These are phyloP conservation scores for Mycena sp. DNA, from an alignment of 1,284 basidiomycete genomes.

Conservation along the genomic window DNA sequence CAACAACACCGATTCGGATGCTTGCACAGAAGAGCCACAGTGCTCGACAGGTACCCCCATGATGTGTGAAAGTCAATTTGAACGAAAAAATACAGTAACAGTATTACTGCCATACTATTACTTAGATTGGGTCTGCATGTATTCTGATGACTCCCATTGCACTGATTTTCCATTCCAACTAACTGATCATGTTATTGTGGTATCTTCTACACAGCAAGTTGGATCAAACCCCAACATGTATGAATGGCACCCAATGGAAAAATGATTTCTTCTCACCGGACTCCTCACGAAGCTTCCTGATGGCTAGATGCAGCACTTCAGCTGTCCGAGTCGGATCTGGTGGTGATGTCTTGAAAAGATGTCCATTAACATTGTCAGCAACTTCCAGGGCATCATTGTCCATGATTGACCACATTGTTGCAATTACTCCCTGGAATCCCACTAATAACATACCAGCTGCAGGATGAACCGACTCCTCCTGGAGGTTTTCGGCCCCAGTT, in stretches of 20 bases:
- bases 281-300: not conserved
- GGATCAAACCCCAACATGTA: slow-evolving; percentile 5
- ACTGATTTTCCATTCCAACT: too few relatives aligned
- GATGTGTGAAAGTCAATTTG: too few relatives aligned
- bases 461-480: slow-evolving; percentile 9
- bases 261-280: not conserved
- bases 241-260: slow-evolving; percentile 7
- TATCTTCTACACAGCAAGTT: too few relatives aligned
- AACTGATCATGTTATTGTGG: too few relatives aligned
- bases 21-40: too few relatives aligned
- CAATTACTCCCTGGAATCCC: not conserved
- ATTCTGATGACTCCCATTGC: too few relatives aligned
- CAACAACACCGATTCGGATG: too few relatives aligned
- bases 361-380: slow-evolving; percentile 1
- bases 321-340: not conserved
- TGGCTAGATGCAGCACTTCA: not conserved
- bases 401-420: slow-evolving; percentile 10
- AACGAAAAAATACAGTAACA: too few relatives aligned
- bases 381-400: slow-evolving; percentile 1
- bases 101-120: too few relatives aligned
- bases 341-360: not conserved
- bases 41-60: too few relatives aligned
- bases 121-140: too few relatives aligned
- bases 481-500: not conserved
- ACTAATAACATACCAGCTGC: not conserved